phyloP scores from a whole-genome alignment of 2,329 filamentous ascomycete genomes.

The Fonsecaea erecta region DNA sequence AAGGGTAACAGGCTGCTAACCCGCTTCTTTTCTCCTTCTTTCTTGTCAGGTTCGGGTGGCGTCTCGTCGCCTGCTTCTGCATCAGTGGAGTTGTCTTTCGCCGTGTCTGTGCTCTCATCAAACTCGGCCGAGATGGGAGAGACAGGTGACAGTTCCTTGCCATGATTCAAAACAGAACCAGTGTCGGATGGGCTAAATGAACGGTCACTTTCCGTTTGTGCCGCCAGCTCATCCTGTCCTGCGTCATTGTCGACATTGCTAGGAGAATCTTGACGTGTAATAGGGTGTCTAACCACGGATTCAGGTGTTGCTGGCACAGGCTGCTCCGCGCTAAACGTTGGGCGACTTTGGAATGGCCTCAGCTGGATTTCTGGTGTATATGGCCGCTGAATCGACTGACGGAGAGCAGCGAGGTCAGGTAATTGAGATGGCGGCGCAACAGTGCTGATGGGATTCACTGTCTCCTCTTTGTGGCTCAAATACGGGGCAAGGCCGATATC shows the following conservation, averaged over 20 bases:
- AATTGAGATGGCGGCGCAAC: constrained; percentile 38
- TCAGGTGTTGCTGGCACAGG: constrained; percentile 75
- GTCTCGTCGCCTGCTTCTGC: constrained; percentile 7
- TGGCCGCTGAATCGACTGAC: constrained; percentile 49
- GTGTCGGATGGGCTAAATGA: constrained; percentile 30
- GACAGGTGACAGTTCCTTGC: constrained; percentile 24
- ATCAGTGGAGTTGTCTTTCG: background rate
- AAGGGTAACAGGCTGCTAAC: constrained; percentile 78
- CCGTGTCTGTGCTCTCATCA: constrained; percentile 14
- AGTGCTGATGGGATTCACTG: constrained; percentile 21
- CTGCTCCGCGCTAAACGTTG: constrained; percentile 34
- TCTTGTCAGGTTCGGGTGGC: background rate
- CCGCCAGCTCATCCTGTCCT: constrained; percentile 68
- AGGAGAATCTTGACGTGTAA: constrained; percentile 46
- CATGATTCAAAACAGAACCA: constrained; percentile 27
- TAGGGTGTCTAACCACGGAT: constrained; percentile 82
- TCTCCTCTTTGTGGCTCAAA: constrained; percentile 46
- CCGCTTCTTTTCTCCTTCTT: constrained; percentile 48
- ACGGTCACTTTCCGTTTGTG: constrained; percentile 43
- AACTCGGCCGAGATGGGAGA: constrained; percentile 25
- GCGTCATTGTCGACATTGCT: constrained; percentile 54
- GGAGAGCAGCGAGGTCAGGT: constrained; percentile 44
- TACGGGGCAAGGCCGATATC: constrained; percentile 61
- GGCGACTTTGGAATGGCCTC: constrained; percentile 40
- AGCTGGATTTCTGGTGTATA: constrained; percentile 35